phyloP scores from a whole-genome alignment of 169 alveolate species.

The Eimeria nieschulzi region DNA sequence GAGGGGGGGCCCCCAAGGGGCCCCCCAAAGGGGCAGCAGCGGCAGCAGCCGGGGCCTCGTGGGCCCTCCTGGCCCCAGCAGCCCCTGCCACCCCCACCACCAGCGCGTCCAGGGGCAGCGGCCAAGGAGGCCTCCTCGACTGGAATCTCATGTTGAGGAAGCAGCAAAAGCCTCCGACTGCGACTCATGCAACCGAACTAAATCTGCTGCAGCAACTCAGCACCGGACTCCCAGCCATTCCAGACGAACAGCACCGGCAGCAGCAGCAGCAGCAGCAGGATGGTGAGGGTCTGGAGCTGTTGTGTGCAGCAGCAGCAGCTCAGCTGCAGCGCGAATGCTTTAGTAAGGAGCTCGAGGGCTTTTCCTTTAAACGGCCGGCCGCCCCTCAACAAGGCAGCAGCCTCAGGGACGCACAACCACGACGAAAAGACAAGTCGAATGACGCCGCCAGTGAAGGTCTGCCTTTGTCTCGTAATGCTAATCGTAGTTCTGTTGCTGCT shows the following conservation, averaged over 20 bases:
- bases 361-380: neutral
- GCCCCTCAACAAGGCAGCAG: neutral
- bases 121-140: neutral
- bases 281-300: neutral
- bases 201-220: constrained; percentile 47
- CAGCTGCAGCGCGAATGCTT: constrained; percentile 18
- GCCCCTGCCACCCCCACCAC: constrained; percentile 38
- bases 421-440: neutral
- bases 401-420: neutral
- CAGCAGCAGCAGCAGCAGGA: constrained; percentile 5
- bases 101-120: neutral
- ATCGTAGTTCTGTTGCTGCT: constrained; percentile 12
- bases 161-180: neutral
- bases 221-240: neutral
- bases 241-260: constrained; percentile 31
- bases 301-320: constrained; percentile 22
- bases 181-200: neutral
- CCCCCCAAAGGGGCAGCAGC: constrained; percentile 10
- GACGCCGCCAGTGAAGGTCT: neutral
- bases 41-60: constrained; percentile 10
- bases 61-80: constrained; percentile 37
- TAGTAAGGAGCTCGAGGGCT: neutral
- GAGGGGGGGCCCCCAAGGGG: constrained; percentile 13
- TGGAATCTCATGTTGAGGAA: neutral
- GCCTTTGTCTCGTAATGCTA: too few species aligned